Evolutionary conservation across 805 yeast genomes (phyloP).

Genomic region (Schwanniomyces polymorphus): DNA sequence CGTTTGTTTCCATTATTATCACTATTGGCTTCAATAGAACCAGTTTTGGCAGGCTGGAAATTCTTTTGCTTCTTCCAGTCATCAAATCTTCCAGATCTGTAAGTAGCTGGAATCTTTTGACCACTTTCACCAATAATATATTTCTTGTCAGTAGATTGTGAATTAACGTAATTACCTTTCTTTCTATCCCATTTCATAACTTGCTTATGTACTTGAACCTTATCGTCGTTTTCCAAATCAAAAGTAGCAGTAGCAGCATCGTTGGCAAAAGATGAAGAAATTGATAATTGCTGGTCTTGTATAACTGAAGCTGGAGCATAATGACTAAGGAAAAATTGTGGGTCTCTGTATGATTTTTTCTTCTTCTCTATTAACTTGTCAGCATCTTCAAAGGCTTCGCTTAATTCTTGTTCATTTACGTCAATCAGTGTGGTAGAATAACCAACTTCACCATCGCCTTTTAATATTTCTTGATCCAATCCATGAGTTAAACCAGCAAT

Average conservation of each 20-base stretch:
- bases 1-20: slow-evolving; percentile 32
- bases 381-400: slow-evolving; percentile 53
- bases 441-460: slow-evolving; percentile 52
- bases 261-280: slow-evolving; percentile 66
- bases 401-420: slow-evolving; percentile 46
- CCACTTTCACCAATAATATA: slow-evolving; percentile 95
- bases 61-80: slow-evolving; percentile 82
- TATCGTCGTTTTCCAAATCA: slow-evolving; percentile 78
- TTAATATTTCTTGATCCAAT: slow-evolving; percentile 71
- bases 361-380: slow-evolving; percentile 38
- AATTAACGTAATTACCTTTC: slow-evolving; percentile 84
- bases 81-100: slow-evolving; percentile 86
- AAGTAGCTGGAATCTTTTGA: slow-evolving; percentile 86
- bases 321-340: slow-evolving; percentile 79
- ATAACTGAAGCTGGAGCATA: slow-evolving; percentile 79
- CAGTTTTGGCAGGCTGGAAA: slow-evolving; percentile 52
- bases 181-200: slow-evolving; percentile 90
- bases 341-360: slow-evolving; percentile 67
- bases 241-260: slow-evolving; percentile 86
- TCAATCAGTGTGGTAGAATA: slow-evolving; percentile 38
- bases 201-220: slow-evolving; percentile 65
- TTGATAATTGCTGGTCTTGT: slow-evolving; percentile 74
- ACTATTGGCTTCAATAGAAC: slow-evolving; percentile 47
- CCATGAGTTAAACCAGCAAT: slow-evolving; percentile 71
- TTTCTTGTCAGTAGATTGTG: slow-evolving; percentile 77